phyloP scores from a whole-genome alignment of 768 basidiomycete genomes.

The Tephrocybe sp. region DNA sequence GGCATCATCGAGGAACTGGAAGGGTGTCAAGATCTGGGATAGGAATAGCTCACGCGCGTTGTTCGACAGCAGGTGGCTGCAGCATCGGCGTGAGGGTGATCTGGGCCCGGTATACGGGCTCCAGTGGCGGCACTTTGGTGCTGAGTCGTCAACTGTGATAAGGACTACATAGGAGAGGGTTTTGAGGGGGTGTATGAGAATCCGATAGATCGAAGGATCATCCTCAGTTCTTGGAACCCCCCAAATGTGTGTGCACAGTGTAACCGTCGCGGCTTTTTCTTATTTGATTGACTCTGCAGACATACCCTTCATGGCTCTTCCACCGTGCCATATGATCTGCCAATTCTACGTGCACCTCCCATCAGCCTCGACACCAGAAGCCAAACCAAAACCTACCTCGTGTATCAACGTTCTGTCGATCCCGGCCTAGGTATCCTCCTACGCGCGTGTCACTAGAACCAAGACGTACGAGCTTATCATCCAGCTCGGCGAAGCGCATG shows the following conservation, averaged over 20 bases:
- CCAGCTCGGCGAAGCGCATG: conserved; percentile 97
- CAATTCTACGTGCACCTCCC: conserved; percentile 98
- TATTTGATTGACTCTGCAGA: conserved; percentile 47
- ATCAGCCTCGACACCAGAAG: conserved; percentile 39
- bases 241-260: conserved; percentile 58
- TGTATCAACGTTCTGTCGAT: conserved; percentile 98
- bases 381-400: conserved; percentile 77
- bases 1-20: conserved; percentile 91
- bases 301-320: conserved; percentile 92
- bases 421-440: conserved; percentile 96
- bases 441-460: conserved; percentile 84
- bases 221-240: conserved; percentile 97
- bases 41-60: conserved; percentile 92
- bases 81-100: conserved; percentile 85
- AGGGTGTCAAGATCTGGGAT: conserved; percentile 97
- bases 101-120: conserved; percentile 97
- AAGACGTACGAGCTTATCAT: conserved; percentile 89
- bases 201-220: conserved; percentile 92
- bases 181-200: conserved; percentile 91
- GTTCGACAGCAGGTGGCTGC: conserved; percentile 81
- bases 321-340: conserved; percentile 98
- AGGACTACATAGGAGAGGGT: conserved; percentile 78
- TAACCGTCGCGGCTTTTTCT: neutral
- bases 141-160: conserved; percentile 69
- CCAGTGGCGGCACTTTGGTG: conserved; percentile 96